Base-by-base conservation (phyloP, 2,329 filamentous ascomycete genomes). In the Colletotrichum gigasporum region DNA sequence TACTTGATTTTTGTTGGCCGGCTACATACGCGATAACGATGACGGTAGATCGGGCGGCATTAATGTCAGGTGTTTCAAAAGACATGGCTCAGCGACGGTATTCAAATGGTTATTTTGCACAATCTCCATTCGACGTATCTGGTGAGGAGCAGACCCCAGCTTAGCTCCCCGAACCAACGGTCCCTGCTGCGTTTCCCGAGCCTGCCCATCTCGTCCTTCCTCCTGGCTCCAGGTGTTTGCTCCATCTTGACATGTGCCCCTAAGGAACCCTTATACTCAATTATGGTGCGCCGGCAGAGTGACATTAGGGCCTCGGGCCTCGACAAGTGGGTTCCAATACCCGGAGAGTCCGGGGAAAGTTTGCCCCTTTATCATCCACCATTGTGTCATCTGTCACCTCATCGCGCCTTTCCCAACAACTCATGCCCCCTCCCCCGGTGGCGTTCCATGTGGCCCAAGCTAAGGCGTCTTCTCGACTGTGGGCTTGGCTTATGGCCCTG, bases 1-100 rank as follows among this genome's bases (percentile, higher is more conserved):
- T 45, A 45, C 62, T 62, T 65, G 62, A 65, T 65, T 54, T 63
- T 54, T 65, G 62, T 52, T 65, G 62, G 62, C 62, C 62, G 62
- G 62, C 62, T 65, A 62, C 62, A 63, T 45, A 65, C 48, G 62
- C 62, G 62, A 62, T 55, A 65, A 55, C 62, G 62, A 65, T 34
- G 42, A 62, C 48, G 62, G 56, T 62, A 65, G 62, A 62, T 65
- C 62, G 62, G 55, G 62, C 62, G 62, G 62, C 62, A 65, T 65
- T 55, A 55, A 65, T 65, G 62, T 65, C 62, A 65, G 62, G 62
- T 60, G 58, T 60, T 62, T 37, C 20, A 65, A 65, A 65, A 53
- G 56, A 62, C 62, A 55, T 62, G 62, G 62, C 48, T 65, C 62
- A 62, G 62, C 62, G 57, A 65, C 57, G 62, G 57, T 65, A 65